phyloP scores from a whole-genome alignment of 2,329 filamentous ascomycete genomes.

The Nothopassalora personata region DNA sequence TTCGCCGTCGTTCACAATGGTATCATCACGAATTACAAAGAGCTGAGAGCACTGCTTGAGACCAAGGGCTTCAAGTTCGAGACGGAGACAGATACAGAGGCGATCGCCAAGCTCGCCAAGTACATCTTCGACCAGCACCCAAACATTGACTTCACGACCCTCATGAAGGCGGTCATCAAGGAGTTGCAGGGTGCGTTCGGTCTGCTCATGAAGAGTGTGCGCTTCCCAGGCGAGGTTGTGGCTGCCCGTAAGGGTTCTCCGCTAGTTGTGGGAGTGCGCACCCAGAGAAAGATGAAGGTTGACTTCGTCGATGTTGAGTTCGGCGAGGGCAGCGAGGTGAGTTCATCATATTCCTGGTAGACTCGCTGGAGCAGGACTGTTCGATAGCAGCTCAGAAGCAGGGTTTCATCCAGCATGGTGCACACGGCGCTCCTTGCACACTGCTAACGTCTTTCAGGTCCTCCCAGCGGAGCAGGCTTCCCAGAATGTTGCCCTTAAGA shows the following conservation, averaged over 20 bases:
- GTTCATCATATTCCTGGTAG: background rate
- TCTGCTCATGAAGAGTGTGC: constrained; percentile 94
- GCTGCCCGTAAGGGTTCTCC: constrained; percentile 98
- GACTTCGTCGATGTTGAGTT: constrained; percentile 99
- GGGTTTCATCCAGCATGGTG: no score
- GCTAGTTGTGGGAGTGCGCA: constrained; percentile 93
- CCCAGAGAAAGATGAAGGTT: constrained; percentile 98
- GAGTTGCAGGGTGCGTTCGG: constrained; percentile 98
- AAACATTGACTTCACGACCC: constrained; percentile 88
- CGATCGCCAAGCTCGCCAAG: constrained; percentile 97
- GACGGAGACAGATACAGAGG: constrained; percentile 98
- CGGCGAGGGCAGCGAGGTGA: constrained; percentile 67
- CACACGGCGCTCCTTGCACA: no score
- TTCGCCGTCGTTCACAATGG: constrained; percentile 98
- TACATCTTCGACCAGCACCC: constrained; percentile 96
- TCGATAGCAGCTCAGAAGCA: background rate
- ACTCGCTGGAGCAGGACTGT: background rate
- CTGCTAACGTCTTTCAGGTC: constrained; percentile 30
- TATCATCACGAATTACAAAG: constrained; percentile 99
- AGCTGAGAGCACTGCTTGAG: constrained; percentile 87
- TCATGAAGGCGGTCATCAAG: constrained; percentile 96
- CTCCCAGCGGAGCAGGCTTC: constrained; percentile 91
- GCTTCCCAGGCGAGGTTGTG: constrained; percentile 97
- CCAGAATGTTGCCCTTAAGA: constrained; percentile 95
- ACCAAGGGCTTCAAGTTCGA: constrained; percentile 97